Conservation (phyloP, 345 rosid genomes). For the Zanthoxylum bungeanum region DNA sequence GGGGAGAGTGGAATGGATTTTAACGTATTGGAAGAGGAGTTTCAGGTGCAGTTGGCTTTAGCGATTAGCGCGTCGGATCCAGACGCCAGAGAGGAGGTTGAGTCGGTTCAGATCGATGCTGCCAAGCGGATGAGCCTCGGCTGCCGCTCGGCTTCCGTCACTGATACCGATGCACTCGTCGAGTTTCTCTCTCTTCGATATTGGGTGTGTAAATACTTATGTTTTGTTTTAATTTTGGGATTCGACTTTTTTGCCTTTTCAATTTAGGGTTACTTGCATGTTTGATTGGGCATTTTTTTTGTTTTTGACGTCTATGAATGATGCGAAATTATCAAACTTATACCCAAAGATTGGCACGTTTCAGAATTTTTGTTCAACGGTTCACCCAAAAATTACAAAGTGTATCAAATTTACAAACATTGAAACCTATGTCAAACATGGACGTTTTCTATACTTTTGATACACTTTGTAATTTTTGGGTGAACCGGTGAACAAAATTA, state of each 20-base stretch:
- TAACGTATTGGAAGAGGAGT: slow-evolving; percentile 85
- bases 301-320: neutral
- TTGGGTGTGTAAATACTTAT: slow-evolving; percentile 52
- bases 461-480: too few relatives aligned
- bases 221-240: neutral
- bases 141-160: slow-evolving; percentile 43
- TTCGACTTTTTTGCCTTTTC: neutral
- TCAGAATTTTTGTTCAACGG: too few relatives aligned
- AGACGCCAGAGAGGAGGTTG: slow-evolving; percentile 58
- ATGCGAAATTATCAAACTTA: too few relatives aligned
- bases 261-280: neutral
- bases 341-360: too few relatives aligned
- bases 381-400: too few relatives aligned
- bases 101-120: slow-evolving; percentile 91
- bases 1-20: slow-evolving; percentile 43
- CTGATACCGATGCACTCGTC: slow-evolving; percentile 43
- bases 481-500: too few relatives aligned
- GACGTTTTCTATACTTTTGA: too few relatives aligned
- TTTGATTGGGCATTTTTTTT: neutral
- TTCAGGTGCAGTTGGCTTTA: slow-evolving; percentile 88
- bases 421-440: too few relatives aligned
- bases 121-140: slow-evolving; percentile 95
- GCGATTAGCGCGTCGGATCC: slow-evolving; percentile 95
- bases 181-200: slow-evolving; percentile 78
- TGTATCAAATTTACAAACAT: too few relatives aligned